Base-by-base conservation (phyloP, 1,139 yeast species). In the Hansenula anomala region DNA sequence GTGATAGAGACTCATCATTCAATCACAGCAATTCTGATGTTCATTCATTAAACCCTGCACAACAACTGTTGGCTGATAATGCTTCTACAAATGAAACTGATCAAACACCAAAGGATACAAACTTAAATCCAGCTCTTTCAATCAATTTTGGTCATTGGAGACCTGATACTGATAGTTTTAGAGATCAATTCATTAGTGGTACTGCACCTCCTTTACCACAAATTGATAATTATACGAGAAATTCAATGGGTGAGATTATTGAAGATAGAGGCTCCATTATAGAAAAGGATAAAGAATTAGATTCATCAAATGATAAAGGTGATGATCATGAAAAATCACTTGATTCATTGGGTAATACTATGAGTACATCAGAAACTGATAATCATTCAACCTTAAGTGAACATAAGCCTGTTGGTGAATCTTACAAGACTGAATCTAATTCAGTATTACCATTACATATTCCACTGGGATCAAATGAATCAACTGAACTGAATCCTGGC, bases 131-230 rank as follows among this genome's bases (percentile, higher is more conserved):
- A 10, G 54, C 58, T 3, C 34, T 51, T 41, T 54, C 58, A 6
- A 52, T 55, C 12, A 70, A 64, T 42, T 63, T 74, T 64, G 80
- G 79, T 3, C 61, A 61, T 16, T 74, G 80, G 80, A 65, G 67
- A 42, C 80, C 80, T 4, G 68, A 73, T 45, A 73, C 79, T 11
- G 66, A 63, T 33, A 64, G 61, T 37, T 73, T 58, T 54, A 63
- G 80, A 37, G 78, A 73, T 45, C 71, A 69, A 41, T 75, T 75
- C 42, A 73, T 75, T 29, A 64, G 60, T 47, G 75, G 67, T 36
- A 69, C 43, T 7, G 31, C 41, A 3, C 44, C 44, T 2, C 60
- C 46, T 49, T 63, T 47, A 47, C 63, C 42, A n/a, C 38, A 40
- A 25, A 10, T 53, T 12, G 55, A 51, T 20, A 46, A 38, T 30